Conservation (phyloP, 2,329 filamentous ascomycete genomes). For the Aspergillus bombycis region DNA sequence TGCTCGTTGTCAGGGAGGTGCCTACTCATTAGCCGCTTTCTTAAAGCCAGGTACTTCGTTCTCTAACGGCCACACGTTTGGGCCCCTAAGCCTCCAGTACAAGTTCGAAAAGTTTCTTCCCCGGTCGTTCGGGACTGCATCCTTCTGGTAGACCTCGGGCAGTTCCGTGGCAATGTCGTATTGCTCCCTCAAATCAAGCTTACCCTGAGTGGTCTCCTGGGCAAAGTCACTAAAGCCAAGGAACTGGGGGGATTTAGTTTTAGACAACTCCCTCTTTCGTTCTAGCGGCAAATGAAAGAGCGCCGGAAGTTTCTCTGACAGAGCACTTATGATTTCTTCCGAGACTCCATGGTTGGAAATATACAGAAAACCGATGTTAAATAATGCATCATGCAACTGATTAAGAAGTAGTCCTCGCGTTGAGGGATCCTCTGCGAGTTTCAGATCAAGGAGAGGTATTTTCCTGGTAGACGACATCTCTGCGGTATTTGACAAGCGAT, state of each 20-base stretch:
- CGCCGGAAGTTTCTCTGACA: not conserved
- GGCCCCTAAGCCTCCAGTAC: not conserved
- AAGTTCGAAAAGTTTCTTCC: not conserved
- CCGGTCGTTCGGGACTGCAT: not conserved
- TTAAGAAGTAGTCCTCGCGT: not conserved
- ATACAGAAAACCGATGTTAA: not conserved
- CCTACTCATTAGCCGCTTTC: not conserved
- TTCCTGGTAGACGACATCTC: conserved; percentile 1
- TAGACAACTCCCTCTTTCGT: not conserved
- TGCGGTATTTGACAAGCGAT: conserved; percentile 1
- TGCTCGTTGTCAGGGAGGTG: not conserved
- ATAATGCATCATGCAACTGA: conserved; percentile 1
- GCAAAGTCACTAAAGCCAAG: not conserved
- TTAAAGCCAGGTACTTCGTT: not conserved
- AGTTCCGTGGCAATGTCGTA: not conserved
- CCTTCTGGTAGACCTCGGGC: not conserved
- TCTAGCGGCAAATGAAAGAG: not conserved
- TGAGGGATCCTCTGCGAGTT: not conserved
- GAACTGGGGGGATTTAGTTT: not conserved
- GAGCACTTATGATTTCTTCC: not conserved
- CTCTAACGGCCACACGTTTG: not conserved
- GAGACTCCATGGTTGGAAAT: not conserved
- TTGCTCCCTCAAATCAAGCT: not conserved
- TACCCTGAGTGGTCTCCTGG: not conserved
- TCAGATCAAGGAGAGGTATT: conserved; percentile 1